phyloP scores from a whole-genome alignment of 257 asterid species.

The Primulina huaijiensis region DNA sequence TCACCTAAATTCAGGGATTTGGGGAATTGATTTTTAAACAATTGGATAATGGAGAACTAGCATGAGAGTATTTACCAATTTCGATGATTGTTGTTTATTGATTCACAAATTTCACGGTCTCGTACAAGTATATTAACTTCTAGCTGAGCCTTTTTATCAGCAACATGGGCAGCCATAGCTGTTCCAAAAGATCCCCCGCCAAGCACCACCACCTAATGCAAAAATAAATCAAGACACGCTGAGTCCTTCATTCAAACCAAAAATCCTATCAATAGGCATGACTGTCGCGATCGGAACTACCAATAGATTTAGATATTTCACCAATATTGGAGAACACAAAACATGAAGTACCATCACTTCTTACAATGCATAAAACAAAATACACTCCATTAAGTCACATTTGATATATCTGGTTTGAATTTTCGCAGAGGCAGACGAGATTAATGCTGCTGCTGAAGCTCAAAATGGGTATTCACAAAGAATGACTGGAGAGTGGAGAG shows the following conservation, averaged over 20 bases:
- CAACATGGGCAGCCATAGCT: constrained; percentile 95
- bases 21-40: not conserved
- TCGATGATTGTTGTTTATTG: constrained; percentile 54
- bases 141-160: constrained; percentile 55
- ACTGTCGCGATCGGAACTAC: not conserved
- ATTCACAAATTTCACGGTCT: constrained; percentile 62
- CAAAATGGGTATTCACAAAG: not conserved
- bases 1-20: not conserved
- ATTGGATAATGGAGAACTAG: constrained; percentile 14
- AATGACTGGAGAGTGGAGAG: not conserved
- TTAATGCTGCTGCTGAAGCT: constrained; percentile 8
- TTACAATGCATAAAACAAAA: not conserved
- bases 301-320: not conserved
- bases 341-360: not conserved
- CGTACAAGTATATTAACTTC: constrained; percentile 80
- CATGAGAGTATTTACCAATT: constrained; percentile 44
- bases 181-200: constrained; percentile 99
- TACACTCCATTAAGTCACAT: not conserved
- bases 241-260: not conserved
- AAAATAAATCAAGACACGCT: constrained; percentile 17
- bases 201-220: constrained; percentile 73
- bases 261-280: not conserved
- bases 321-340: not conserved
- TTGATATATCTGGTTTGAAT: not conserved
- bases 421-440: not conserved